Evolutionary conservation across 768 basidiomycete species (phyloP), one percentile per base, ranked within the genome.

Genomic region (Tylopilus sp.): DNA sequence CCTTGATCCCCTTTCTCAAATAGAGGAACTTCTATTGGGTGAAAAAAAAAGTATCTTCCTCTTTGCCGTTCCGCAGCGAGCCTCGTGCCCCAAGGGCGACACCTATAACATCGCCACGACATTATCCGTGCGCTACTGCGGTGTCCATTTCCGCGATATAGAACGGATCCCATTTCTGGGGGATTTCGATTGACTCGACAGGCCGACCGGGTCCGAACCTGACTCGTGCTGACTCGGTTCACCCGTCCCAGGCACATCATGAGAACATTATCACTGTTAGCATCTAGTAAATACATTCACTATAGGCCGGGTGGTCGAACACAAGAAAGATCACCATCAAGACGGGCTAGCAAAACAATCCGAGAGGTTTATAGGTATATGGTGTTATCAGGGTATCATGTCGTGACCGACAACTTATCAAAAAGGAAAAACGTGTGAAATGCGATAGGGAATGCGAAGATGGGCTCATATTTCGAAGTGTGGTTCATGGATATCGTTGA

Each of bases 361-460:
- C 40, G 15, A 50, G 40, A 36, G 35, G 41, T 49, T 38, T 55
- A 10, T 40, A 18, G 55, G 61, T 62, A 65, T 65, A 38, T 3
- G 20, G 36, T 12, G 15, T 23, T 23, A 41, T 41, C 38, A 55
- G 63, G 63, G 58, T 65, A 65, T 62, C 43, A 11, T 22, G 26
- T 52, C 53, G 45, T 36, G 40, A 30, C 26, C 30, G 18, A 15
- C 47, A 56, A 45, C 28, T 50, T 28, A 45, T 47, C 35, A 40
- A 35, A 43, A 22, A 13, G 1, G 6, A 23, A 18, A n/a, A 43
- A 40, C 39, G 30, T 31, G 44, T 4, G 39, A 39, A 39, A 50
- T 62, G 57, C 40, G 44, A 48, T 33, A 40, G 39, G n/a, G 44
- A 51, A 47, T 36, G 33, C 21, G 21, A 25, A 49, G 52, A 50